These are phyloP conservation scores for Naganishia vishniacii DNA, from an alignment of 768 basidiomycete species.

Conservation along the genomic window DNA sequence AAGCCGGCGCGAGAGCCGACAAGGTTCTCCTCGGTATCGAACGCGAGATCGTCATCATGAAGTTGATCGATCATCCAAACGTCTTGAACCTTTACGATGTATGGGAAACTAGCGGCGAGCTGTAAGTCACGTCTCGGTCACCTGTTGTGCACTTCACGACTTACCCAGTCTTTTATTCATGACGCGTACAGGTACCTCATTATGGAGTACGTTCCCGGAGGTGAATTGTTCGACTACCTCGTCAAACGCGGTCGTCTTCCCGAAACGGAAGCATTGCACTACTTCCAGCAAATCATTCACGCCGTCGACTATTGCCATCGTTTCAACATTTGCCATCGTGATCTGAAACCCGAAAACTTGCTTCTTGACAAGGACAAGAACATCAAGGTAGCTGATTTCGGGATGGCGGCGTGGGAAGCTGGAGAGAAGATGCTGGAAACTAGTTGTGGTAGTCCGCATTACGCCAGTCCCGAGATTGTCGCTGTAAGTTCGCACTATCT, in stretches of 20 bases:
- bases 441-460: constrained; percentile 89
- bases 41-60: constrained; percentile 95
- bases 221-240: constrained; percentile 89
- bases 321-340: constrained; percentile 90
- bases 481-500: constrained; percentile 36
- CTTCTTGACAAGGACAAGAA: constrained; percentile 74
- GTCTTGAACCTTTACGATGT: constrained; percentile 92
- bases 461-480: constrained; percentile 88
- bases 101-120: constrained; percentile 84
- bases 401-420: constrained; percentile 90
- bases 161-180: too few species aligned
- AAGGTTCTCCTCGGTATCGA: constrained; percentile 74
- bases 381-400: constrained; percentile 93
- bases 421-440: constrained; percentile 64
- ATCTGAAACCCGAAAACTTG: constrained; percentile 90
- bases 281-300: constrained; percentile 88
- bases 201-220: constrained; percentile 89
- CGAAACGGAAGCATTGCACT: constrained; percentile 66
- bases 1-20: constrained; percentile 67
- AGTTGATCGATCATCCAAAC: constrained; percentile 90
- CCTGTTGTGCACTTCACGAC: too few species aligned
- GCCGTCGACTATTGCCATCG: constrained; percentile 88
- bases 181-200: constrained; percentile 62
- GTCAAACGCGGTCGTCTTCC: constrained; percentile 70
- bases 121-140: constrained; percentile 56